Conservation (phyloP, 441 rosid species). For the Mallotus repandus region DNA sequence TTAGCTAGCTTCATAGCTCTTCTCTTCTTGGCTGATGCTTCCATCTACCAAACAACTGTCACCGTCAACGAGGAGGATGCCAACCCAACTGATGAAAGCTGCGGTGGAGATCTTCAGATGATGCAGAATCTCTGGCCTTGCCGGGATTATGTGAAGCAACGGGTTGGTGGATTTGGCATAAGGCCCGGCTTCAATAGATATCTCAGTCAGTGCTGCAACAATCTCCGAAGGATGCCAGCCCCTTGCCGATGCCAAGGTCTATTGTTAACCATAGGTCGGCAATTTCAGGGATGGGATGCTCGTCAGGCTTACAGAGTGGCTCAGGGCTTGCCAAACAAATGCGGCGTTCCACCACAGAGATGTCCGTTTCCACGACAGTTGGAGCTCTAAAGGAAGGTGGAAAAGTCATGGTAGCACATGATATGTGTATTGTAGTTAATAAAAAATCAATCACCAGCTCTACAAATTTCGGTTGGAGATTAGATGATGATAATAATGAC, state of each 20-base stretch:
- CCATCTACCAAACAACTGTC: conserved; percentile 4
- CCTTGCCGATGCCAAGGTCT: conserved; percentile 6
- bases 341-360: background rate
- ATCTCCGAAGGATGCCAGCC: background rate
- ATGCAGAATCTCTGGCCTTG: background rate
- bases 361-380: background rate
- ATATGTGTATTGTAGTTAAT: background rate
- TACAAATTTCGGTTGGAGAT: background rate
- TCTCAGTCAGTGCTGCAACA: background rate
- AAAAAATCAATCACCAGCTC: background rate
- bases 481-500: too few species aligned
- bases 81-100: background rate
- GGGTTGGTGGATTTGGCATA: background rate
- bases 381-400: background rate
- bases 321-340: background rate
- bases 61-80: background rate
- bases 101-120: background rate
- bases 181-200: background rate
- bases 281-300: background rate
- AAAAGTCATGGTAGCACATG: too few species aligned
- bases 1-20: conserved; percentile 7
- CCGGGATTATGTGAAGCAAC: background rate
- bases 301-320: background rate
- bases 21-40: background rate
- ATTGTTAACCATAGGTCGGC: background rate